A percentile compares a stretch with the other conserved stretches of the same genome.
These are phyloP conservation scores for Rhododendron mucronatum DNA, from an alignment of 148 eudicot species.

Conservation along the genomic window DNA sequence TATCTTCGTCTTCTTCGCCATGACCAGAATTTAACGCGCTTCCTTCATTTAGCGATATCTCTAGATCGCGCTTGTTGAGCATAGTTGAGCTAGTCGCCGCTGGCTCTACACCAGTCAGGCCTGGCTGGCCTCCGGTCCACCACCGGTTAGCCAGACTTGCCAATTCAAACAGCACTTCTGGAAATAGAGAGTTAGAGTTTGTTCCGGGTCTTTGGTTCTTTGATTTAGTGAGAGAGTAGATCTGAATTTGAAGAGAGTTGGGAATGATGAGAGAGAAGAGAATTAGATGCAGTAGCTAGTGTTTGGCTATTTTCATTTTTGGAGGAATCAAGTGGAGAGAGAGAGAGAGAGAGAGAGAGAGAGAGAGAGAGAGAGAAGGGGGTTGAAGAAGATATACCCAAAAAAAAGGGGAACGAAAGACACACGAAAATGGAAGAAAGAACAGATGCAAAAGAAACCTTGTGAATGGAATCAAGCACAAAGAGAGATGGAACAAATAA, in stretches of 20 bases:
- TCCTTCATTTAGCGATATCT: slow-evolving; percentile 11
- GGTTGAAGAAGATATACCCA: not conserved
- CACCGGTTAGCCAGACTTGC: slow-evolving; percentile 48
- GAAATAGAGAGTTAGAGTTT: not conserved
- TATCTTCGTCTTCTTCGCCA: slow-evolving; percentile 26
- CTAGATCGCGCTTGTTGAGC: slow-evolving; percentile 11
- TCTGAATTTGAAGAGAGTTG: not conserved
- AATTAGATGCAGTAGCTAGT: slow-evolving; percentile 8
- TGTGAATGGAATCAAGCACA: not conserved
- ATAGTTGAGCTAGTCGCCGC: not conserved
- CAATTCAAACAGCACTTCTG: not conserved
- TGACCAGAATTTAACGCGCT: not conserved
- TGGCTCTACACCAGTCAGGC: slow-evolving; percentile 29
- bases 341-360: too few species aligned
- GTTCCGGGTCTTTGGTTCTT: not conserved
- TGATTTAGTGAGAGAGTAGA: not conserved
- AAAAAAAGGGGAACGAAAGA: too few species aligned
- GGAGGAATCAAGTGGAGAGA: slow-evolving; percentile 5
- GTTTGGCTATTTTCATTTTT: not conserved
- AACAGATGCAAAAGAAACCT: slow-evolving; percentile 10
- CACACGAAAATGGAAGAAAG: slow-evolving; percentile 6
- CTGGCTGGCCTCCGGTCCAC: slow-evolving; percentile 47
- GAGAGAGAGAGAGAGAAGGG: not conserved
- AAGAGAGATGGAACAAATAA: slow-evolving; percentile 2
- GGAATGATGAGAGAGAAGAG: slow-evolving; percentile 4